Conservation (phyloP, 2,329 filamentous ascomycete genomes). For the Phialemoniopsis sp. region DNA sequence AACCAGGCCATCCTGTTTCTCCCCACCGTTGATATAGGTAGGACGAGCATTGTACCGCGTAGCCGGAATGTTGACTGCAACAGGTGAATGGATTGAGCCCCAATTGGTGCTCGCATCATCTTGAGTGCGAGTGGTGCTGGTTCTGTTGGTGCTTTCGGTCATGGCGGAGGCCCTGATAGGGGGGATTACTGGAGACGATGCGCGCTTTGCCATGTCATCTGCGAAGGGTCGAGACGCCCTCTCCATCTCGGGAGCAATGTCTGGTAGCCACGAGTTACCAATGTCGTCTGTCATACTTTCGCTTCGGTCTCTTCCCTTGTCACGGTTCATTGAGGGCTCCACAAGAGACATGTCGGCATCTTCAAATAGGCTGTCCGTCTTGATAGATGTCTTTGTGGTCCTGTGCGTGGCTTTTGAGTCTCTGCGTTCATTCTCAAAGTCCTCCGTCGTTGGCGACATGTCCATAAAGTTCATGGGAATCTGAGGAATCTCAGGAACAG, state of each 20-base stretch:
- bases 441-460: conserved; percentile 14
- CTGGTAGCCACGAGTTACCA: conserved; percentile 32
- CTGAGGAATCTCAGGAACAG: conserved; percentile 39
- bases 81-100: conserved; percentile 47
- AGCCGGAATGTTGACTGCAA: conserved; percentile 37
- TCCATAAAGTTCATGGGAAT: conserved; percentile 25
- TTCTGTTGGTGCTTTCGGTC: conserved; percentile 25
- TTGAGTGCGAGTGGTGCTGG: conserved; percentile 19
- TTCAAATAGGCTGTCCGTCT: conserved; percentile 34
- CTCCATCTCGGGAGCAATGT: conserved; percentile 15
- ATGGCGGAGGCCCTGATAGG: conserved; percentile 24
- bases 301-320: conserved; percentile 2
- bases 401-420: conserved; percentile 25
- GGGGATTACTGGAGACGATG: conserved; percentile 47
- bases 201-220: conserved; percentile 29
- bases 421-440: conserved; percentile 12
- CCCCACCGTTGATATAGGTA: conserved; percentile 29
- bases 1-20: conserved; percentile 3
- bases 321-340: conserved; percentile 1
- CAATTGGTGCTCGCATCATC: conserved; percentile 41
- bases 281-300: conserved; percentile 25
- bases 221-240: conserved; percentile 8
- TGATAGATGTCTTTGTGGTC: conserved; percentile 29
- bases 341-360: conserved; percentile 22
- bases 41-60: conserved; percentile 33